A percentile compares a stretch with the other conserved stretches of the same genome.
Evolutionary conservation across 2,329 filamentous ascomycete genomes (phyloP).

Genomic region (Metarhizium humberi): DNA sequence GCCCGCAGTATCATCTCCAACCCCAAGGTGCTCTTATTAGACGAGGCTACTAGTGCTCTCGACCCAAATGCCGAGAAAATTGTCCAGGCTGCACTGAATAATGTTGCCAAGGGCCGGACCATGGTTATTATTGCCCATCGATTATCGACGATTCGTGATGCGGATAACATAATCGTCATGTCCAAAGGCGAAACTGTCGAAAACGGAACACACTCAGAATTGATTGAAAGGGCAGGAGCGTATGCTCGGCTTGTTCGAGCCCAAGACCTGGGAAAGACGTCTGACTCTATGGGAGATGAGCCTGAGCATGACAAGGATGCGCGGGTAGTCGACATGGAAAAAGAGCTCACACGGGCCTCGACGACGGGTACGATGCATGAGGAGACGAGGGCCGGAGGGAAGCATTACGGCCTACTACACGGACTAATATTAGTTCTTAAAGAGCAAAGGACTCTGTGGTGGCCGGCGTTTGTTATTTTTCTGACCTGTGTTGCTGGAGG

Average conservation of each 20-base stretch:
- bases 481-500: conserved; percentile 19
- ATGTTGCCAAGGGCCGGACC: conserved; percentile 46
- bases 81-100: conserved; percentile 47
- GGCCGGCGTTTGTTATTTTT: conserved; percentile 10
- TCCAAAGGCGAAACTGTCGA: conserved; percentile 50
- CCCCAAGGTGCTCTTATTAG: conserved; percentile 54
- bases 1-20: conserved; percentile 56
- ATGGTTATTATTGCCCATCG: conserved; percentile 59
- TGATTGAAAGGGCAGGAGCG: conserved; percentile 37
- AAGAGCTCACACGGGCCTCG: conserved; percentile 13
- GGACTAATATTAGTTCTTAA: conserved; percentile 20
- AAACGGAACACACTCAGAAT: conserved; percentile 50
- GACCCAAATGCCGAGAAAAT: conserved; percentile 36
- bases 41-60: conserved; percentile 57
- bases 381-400: conserved; percentile 4
- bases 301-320: conserved; percentile 10
- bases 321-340: conserved; percentile 17
- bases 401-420: conserved; percentile 17
- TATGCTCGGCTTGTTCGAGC: conserved; percentile 42
- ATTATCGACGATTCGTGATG: conserved; percentile 48
- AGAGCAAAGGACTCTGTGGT: conserved; percentile 21
- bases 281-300: conserved; percentile 1
- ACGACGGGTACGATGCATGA: conserved; percentile 11
- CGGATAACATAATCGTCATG: conserved; percentile 60
- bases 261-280: conserved; percentile 25